These are phyloP conservation scores for Talaromyces islandicus DNA, from an alignment of 2,329 filamentous ascomycete species.

Conservation along the genomic window DNA sequence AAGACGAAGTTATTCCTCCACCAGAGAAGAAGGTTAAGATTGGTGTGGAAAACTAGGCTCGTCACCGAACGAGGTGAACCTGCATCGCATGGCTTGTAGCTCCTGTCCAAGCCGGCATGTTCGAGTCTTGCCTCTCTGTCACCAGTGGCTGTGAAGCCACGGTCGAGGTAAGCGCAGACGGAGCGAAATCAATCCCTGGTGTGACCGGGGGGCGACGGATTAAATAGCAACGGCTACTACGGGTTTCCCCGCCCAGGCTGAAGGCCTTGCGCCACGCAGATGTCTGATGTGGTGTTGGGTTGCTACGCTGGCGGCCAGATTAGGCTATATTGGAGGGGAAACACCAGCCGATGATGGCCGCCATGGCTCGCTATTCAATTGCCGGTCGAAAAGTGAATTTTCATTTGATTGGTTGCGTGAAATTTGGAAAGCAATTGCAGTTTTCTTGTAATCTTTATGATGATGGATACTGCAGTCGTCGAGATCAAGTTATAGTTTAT, in stretches of 20 bases:
- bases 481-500: background rate
- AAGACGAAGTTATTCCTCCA: slow-evolving; percentile 51
- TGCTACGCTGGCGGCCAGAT: background rate
- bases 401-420: background rate
- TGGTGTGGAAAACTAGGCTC: slow-evolving; percentile 27
- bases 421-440: background rate
- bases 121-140: slow-evolving; percentile 6
- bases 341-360: background rate
- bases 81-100: slow-evolving; percentile 11
- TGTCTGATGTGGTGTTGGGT: background rate
- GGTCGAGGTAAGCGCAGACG: background rate
- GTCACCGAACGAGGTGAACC: slow-evolving; percentile 1
- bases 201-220: background rate
- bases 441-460: background rate
- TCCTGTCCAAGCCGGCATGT: slow-evolving; percentile 11
- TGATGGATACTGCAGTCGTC: background rate
- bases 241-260: background rate
- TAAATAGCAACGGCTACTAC: background rate
- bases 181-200: background rate
- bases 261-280: background rate
- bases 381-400: background rate
- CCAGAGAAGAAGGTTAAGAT: slow-evolving; percentile 60
- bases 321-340: background rate
- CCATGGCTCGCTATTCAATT: background rate
- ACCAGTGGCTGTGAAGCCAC: background rate